A percentile compares a stretch with the other conserved stretches of the same genome.
Evolutionary conservation across 805 yeast genomes (phyloP).

Genomic region (Yarrowia hollandica): DNA sequence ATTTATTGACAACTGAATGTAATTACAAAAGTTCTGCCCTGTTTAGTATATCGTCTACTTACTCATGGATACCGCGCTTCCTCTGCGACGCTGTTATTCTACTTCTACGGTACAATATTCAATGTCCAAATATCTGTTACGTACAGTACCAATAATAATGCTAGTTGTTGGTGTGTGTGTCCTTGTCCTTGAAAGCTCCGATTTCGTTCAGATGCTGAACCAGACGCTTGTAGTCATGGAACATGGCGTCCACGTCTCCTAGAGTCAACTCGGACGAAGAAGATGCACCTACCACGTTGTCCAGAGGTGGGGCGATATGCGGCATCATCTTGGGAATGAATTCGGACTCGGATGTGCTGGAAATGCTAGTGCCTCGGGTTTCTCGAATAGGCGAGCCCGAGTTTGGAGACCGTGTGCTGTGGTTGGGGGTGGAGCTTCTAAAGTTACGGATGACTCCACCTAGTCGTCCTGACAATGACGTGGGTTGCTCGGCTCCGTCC

Average conservation of each 20-base stretch:
- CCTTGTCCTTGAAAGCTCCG: slow-evolving; percentile 34
- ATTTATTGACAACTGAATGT: background rate
- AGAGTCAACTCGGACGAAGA: slow-evolving; percentile 40
- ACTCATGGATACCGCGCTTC: no score
- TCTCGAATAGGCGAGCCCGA: slow-evolving; percentile 23
- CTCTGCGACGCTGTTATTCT: no score
- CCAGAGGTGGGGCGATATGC: slow-evolving; percentile 34
- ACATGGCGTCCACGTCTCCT: slow-evolving; percentile 41
- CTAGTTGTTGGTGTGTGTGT: slow-evolving; percentile 9
- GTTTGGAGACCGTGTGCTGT: slow-evolving; percentile 9
- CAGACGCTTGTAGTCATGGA: slow-evolving; percentile 44
- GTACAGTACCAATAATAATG: background rate
- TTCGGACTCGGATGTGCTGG: slow-evolving; percentile 26
- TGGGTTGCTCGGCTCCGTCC: background rate
- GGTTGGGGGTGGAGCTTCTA: slow-evolving; percentile 20
- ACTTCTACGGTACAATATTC: no score
- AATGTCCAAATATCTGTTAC: no score
- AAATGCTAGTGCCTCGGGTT: slow-evolving; percentile 20
- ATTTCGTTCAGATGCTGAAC: slow-evolving; percentile 39
- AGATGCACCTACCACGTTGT: slow-evolving; percentile 34
- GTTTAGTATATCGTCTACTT: no score
- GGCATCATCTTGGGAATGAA: slow-evolving; percentile 9
- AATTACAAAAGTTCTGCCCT: no score
- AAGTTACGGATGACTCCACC: slow-evolving; percentile 26
- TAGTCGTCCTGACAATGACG: slow-evolving; percentile 2